Evolutionary conservation across 2,329 filamentous ascomycete species (phyloP).

Genomic region (Xylaria arbuscula): DNA sequence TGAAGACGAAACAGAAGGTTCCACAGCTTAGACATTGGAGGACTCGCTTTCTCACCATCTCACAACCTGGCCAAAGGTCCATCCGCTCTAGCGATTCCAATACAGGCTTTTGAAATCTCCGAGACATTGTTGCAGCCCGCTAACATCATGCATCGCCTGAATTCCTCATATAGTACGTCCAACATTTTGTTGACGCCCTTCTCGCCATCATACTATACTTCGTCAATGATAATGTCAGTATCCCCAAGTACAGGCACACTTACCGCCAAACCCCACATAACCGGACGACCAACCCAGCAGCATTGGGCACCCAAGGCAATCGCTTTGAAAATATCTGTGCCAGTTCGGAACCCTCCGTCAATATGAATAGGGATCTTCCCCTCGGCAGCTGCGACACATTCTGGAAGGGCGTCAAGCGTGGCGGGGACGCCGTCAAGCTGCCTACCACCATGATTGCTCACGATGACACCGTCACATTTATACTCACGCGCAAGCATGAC

Average conservation of each 20-base stretch:
- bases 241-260: background rate
- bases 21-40: too few relatives aligned
- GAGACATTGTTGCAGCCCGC: slow-evolving; percentile 28
- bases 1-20: too few relatives aligned
- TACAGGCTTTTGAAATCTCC: slow-evolving; percentile 21
- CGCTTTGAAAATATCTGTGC: slow-evolving; percentile 35
- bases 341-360: slow-evolving; percentile 22
- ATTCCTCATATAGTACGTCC: slow-evolving; percentile 35
- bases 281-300: slow-evolving; percentile 28
- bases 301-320: slow-evolving; percentile 30
- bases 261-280: slow-evolving; percentile 32
- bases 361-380: slow-evolving; percentile 3
- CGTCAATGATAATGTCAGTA: background rate
- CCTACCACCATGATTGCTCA: slow-evolving; percentile 7
- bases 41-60: background rate
- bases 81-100: slow-evolving; percentile 1
- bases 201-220: slow-evolving; percentile 28
- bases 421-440: background rate
- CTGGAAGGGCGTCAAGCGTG: slow-evolving; percentile 5
- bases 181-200: slow-evolving; percentile 30
- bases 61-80: background rate
- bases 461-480: background rate
- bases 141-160: slow-evolving; percentile 33
- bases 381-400: slow-evolving; percentile 5
- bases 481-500: slow-evolving; percentile 8